Evolutionary conservation across 345 rosid species (phyloP), one percentile per base, ranked within the genome.

Genomic region (Moricandia arvensis): DNA sequence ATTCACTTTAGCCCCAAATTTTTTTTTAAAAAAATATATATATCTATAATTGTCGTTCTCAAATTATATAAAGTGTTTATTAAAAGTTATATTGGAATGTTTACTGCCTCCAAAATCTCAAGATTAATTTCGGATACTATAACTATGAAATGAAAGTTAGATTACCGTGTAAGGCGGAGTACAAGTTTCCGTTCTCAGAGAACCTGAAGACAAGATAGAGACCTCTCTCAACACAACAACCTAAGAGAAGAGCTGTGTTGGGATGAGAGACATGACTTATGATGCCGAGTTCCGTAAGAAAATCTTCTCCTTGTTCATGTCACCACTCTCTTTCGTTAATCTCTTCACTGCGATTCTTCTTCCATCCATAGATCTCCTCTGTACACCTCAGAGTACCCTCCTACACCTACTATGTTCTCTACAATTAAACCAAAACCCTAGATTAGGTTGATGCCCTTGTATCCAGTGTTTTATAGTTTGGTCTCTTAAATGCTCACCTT

Each of bases 331-430:
- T 72, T 85, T 89, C 2, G 95, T 80, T 76, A 91, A 66, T 79
- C 88, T 91, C 85, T 94, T 94, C 72, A 91, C 96, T 11, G 98
- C 98, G 34, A 91, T 82, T 16, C 76, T 68, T 80, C 80, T 84
- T 54, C 96, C 97, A 73, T 90, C 89, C 71, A 63, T 69, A 94
- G 86, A 68, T 89, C 88, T 15, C 98, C 98, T 83, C 87, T 87
- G 72, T 91, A 94, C 33, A 94, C 98, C 68, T 94, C 96, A 13
- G 98, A 89, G 81, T 87, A 90, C 17, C 97, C 98, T 11, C 98
- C 96, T 82, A 84, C 72, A 6, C 97, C 97, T 18, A 88, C 91
- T 73, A 90, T 72, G 30, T 86, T 86, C 49, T 87, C 98, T 93
- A 83, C 45, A 60, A 63, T 51, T 73, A 73, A 51, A 16, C 43